Percentiles rank a stretch among this genome's conserved stretches.
phyloP scores from a whole-genome alignment of 352 stramenopile genomes.

The Lagenidium giganteum region DNA sequence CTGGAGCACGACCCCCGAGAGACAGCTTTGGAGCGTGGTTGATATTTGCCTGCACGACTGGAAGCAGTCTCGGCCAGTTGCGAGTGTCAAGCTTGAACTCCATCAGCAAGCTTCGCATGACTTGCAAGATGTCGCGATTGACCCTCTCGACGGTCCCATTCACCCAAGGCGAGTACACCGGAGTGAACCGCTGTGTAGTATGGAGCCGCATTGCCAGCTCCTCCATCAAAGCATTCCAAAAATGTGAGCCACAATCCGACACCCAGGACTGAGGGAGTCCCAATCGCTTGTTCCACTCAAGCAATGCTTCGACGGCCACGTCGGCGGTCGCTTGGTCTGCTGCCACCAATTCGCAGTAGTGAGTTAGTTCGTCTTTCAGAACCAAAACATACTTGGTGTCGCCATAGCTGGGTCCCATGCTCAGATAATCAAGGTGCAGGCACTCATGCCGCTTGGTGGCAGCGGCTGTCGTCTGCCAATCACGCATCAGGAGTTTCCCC shows the following conservation, averaged over 20 bases:
- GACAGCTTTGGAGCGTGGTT: constrained; percentile 5
- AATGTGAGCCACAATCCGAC: constrained; percentile 17
- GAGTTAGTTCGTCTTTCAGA: constrained; percentile 17
- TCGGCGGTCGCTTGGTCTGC: neutral
- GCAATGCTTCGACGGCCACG: constrained; percentile 6
- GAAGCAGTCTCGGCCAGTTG: constrained; percentile 6
- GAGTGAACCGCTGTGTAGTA: neutral
- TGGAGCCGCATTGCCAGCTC: neutral
- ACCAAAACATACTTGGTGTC: constrained; percentile 15
- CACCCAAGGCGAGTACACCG: constrained; percentile 11
- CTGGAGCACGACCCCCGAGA: neutral
- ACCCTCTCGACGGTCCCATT: constrained; percentile 12
- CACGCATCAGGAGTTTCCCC: constrained; percentile 3
- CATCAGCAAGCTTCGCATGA: constrained; percentile 6
- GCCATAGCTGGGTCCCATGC: constrained; percentile 13
- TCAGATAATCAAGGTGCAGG: constrained; percentile 15
- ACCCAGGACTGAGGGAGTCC: constrained; percentile 8
- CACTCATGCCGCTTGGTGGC: constrained; percentile 16
- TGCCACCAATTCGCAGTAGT: constrained; percentile 18
- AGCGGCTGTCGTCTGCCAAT: constrained; percentile 1
- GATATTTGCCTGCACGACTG: constrained; percentile 3
- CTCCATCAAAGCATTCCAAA: constrained; percentile 6
- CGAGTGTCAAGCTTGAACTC: constrained; percentile 8
- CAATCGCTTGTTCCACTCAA: constrained; percentile 20
- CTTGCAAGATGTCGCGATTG: constrained; percentile 11